Percentiles rank a stretch among this genome's conserved stretches.
Conservation (phyloP, 805 yeast genomes). For the Metschnikowia cubensis region DNA sequence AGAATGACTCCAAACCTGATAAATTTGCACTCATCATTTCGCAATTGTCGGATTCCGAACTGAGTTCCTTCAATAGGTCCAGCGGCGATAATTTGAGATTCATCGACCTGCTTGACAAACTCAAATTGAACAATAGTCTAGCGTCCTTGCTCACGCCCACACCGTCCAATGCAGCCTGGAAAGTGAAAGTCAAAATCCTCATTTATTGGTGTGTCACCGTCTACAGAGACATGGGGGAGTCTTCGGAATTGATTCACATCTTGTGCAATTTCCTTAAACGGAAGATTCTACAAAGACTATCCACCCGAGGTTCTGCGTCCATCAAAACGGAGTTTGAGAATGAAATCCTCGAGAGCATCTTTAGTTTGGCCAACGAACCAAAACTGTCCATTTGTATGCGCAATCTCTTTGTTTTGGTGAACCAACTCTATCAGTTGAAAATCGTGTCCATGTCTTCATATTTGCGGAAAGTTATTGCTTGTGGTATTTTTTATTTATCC, state of each 20-base stretch:
- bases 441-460: constrained; percentile 62
- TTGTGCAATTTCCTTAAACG: constrained; percentile 45
- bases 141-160: constrained; percentile 25
- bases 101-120: constrained; percentile 34
- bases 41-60: constrained; percentile 1
- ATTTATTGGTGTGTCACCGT: constrained; percentile 41
- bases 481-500: constrained; percentile 69
- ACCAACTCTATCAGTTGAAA: constrained; percentile 47
- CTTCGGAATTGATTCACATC: constrained; percentile 31
- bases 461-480: constrained; percentile 74
- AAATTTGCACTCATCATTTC: constrained; percentile 2
- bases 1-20: constrained; percentile 3
- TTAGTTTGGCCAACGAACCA: constrained; percentile 23
- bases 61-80: constrained; percentile 18
- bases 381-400: constrained; percentile 10
- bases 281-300: constrained; percentile 27
- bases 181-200: constrained; percentile 29
- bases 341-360: constrained; percentile 39
- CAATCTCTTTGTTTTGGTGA: constrained; percentile 45
- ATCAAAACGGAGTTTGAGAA: constrained; percentile 44
- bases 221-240: constrained; percentile 27
- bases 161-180: constrained; percentile 26
- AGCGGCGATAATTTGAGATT: constrained; percentile 30
- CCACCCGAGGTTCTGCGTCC: constrained; percentile 16
- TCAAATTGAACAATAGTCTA: constrained; percentile 28